Percentiles rank a stretch among this genome's conserved stretches.
Evolutionary conservation across 2,329 filamentous ascomycete genomes (phyloP).

Genomic region (Monilinia vaccinii-corymbosi): DNA sequence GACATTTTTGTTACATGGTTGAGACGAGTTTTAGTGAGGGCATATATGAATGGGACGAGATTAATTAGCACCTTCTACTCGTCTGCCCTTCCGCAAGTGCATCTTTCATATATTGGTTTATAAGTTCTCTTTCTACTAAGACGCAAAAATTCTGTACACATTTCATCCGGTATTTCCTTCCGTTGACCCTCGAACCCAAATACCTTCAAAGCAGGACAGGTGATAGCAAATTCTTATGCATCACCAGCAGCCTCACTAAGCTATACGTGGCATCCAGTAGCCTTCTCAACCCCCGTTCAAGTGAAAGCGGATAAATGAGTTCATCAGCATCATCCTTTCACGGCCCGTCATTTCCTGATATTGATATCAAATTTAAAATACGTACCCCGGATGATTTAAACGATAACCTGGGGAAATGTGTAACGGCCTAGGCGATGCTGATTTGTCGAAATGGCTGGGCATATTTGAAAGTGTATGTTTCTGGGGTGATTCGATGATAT

Average conservation of each 20-base stretch:
- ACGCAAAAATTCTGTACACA: not conserved
- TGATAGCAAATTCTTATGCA: not conserved
- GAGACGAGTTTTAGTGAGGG: not conserved
- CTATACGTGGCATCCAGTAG: not conserved
- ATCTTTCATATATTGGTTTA: not conserved
- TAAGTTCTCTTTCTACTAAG: not conserved
- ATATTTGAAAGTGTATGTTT: not conserved
- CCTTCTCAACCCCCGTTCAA: not conserved
- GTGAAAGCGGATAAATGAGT: not conserved
- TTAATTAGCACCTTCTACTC: not conserved
- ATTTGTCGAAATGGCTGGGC: not conserved
- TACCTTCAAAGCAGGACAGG: not conserved
- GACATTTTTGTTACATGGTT: not conserved
- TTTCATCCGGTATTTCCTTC: not conserved
- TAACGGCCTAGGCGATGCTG: not conserved
- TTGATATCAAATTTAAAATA: not conserved
- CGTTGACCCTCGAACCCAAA: not conserved
- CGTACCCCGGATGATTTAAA: not conserved
- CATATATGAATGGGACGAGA: not conserved
- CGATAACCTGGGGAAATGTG: not conserved
- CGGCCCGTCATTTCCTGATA: conserved; percentile 5
- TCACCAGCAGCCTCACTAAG: not conserved
- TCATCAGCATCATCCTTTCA: conserved; percentile 1
- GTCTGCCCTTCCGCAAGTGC: not conserved
- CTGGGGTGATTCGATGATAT: not conserved